Base-by-base conservation (phyloP, 345 rosid genomes). In the Kernera saxatilis region DNA sequence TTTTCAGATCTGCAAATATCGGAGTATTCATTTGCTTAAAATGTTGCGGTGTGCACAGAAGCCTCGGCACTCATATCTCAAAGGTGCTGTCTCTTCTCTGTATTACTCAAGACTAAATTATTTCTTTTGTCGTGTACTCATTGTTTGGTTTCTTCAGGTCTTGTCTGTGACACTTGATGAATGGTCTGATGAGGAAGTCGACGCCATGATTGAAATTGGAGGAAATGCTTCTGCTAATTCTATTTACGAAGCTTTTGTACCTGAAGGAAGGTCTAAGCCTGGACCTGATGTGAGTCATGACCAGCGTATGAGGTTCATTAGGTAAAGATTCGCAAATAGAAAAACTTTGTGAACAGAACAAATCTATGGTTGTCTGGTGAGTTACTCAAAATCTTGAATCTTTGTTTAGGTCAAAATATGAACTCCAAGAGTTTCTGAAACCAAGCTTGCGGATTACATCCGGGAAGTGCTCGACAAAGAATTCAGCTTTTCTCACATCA, bases 31-130 rank as follows among this genome's bases (percentile, higher is more conserved):
- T 93, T 45, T 93, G 97, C 81, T 89, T 93, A 76, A 93, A 91
- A 88, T 93, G 98, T 79, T 91, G 96, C 27, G 97, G 98, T 64
- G 80, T 89, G 45, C 98, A 93, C 78, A 82, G 96, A 82, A 84
- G 97, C 84, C 97, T 93, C 48, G 98, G 98, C 35, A 92, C 86
- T 41, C 98, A 93, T 79, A 84, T 91, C 74, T 80, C 97, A 58
- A 93, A 91, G 96, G 97, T 93, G 50, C 5, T 56, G 39, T 29
- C 17, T n/a, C 21, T 29, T 49, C 23, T 33, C 17, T 69, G 61
- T 22, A 57, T 15, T 46, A 35, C 58, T 58, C 40, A 19, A 10
- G 12, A 50, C 33, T 4, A 19, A 27, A 5, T 9, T 4, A 23
- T 49, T 5, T 52, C 12, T n/a, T 64, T 45, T 53, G 11, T 13